These are phyloP conservation scores for Wickerhamiella bombiphila DNA, from an alignment of 805 yeast species.

Conservation along the genomic window DNA sequence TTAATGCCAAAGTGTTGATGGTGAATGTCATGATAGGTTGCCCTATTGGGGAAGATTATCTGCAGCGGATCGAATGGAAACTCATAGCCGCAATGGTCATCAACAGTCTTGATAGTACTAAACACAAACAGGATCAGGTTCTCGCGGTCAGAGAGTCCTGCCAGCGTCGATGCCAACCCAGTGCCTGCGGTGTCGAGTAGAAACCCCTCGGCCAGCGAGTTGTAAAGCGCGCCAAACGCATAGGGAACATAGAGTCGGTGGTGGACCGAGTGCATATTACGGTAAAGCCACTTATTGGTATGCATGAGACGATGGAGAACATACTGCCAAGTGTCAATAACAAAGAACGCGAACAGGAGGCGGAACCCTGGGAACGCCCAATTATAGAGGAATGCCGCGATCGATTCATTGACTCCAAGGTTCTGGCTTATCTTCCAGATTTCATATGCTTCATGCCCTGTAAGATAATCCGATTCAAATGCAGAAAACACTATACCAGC, in stretches of 20 bases:
- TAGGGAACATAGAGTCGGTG: constrained; percentile 91
- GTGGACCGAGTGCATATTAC: constrained; percentile 81
- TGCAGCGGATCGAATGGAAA: constrained; percentile 88
- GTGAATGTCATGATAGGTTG: constrained; percentile 93
- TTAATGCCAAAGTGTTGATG: constrained; percentile 94
- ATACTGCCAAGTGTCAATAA: constrained; percentile 94
- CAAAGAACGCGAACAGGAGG: constrained; percentile 45
- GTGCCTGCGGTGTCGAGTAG: constrained; percentile 85
- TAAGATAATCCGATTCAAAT: constrained; percentile 35
- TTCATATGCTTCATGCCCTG: constrained; percentile 37
- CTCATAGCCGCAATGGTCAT: constrained; percentile 97
- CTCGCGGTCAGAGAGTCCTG: constrained; percentile 63
- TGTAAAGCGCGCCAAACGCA: constrained; percentile 91
- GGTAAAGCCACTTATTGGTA: constrained; percentile 57
- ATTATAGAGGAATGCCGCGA: constrained; percentile 41
- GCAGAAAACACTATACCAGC: constrained; percentile 45
- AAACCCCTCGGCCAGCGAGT: constrained; percentile 89
- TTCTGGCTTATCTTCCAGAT: constrained; percentile 33
- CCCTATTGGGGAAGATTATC: constrained; percentile 79
- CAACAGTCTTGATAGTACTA: constrained; percentile 91
- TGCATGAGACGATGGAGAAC: constrained; percentile 85
- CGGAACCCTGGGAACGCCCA: constrained; percentile 49
- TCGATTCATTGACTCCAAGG: constrained; percentile 20
- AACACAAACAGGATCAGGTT: constrained; percentile 59
- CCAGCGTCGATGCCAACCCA: constrained; percentile 57